Conservation (phyloP, 1,139 yeast genomes). For the Geotrichum reessii region DNA sequence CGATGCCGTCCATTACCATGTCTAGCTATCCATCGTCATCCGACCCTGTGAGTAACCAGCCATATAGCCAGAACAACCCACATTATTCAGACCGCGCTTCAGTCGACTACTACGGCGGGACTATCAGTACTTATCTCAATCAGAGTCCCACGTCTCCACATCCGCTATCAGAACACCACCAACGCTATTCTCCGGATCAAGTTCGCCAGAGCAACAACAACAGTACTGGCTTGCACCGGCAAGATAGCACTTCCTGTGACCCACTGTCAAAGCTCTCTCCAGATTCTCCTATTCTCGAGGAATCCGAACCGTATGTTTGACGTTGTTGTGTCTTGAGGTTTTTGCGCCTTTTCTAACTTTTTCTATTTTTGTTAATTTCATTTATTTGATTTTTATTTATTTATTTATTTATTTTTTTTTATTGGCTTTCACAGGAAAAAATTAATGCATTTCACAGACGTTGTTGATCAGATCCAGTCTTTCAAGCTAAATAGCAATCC, state of each 20-base stretch:
- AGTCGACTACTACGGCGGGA: conserved; percentile 13
- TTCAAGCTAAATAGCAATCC: neutral
- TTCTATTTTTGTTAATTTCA: too few relatives aligned
- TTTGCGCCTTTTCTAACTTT: neutral
- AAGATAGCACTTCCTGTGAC: neutral
- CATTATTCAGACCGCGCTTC: neutral
- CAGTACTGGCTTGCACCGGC: neutral
- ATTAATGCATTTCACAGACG: neutral
- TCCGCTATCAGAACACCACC: neutral
- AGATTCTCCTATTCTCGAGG: neutral
- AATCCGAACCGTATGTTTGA: neutral
- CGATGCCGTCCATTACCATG: neutral
- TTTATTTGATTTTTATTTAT: too few relatives aligned
- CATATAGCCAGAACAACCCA: neutral
- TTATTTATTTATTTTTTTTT: neutral
- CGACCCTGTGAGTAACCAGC: neutral
- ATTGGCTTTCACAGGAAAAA: neutral
- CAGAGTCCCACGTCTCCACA: neutral
- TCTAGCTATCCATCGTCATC: neutral
- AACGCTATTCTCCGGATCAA: neutral
- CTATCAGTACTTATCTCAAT: conserved; percentile 8
- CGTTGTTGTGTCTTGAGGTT: neutral
- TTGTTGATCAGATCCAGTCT: neutral
- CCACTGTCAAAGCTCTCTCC: neutral
- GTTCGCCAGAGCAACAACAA: neutral